phyloP scores from a whole-genome alignment of 2,329 filamentous ascomycete genomes.

The Aspergillus quadricinctus region DNA sequence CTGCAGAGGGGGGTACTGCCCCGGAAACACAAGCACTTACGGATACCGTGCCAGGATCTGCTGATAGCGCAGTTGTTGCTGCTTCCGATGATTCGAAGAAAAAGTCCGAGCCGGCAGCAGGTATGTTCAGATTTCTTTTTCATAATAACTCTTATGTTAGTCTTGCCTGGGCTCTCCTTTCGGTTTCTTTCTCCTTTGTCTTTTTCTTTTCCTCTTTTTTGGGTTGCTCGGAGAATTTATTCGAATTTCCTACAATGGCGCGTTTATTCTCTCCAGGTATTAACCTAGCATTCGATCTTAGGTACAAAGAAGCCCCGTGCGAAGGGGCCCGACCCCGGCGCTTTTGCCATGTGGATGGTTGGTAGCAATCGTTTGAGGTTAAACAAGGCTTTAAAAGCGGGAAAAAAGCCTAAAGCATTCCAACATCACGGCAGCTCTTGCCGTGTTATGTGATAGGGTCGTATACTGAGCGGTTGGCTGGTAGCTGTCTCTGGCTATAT shows the following conservation, averaged over 20 bases:
- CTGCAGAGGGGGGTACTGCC: slow-evolving; percentile 21
- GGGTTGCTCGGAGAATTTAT: neutral
- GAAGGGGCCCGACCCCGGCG: slow-evolving; percentile 26
- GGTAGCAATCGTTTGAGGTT: slow-evolving; percentile 28
- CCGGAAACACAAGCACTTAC: slow-evolving; percentile 18
- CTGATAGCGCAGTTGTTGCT: slow-evolving; percentile 11
- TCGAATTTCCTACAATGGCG: neutral
- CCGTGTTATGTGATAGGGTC: slow-evolving; percentile 28
- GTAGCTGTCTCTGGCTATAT: slow-evolving; percentile 3
- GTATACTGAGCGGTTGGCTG: slow-evolving; percentile 1
- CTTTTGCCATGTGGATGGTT: slow-evolving; percentile 44
- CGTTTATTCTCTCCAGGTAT: neutral
- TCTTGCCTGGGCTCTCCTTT: neutral
- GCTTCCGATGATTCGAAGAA: slow-evolving; percentile 28
- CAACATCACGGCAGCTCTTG: slow-evolving; percentile 18
- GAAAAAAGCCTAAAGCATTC: slow-evolving; percentile 43
- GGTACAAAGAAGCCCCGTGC: slow-evolving; percentile 30
- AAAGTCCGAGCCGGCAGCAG: slow-evolving; percentile 26
- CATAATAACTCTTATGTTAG: slow-evolving; percentile 3
- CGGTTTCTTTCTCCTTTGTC: no score
- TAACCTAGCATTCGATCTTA: slow-evolving; percentile 5
- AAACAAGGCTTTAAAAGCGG: slow-evolving; percentile 42
- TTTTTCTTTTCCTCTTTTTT: no score
- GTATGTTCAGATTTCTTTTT: slow-evolving; percentile 21
- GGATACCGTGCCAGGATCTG: slow-evolving; percentile 14